Percentiles rank a stretch among this genome's conserved stretches.
Conservation (phyloP, 305 asterid species). For the Fraxinus dipetala region DNA sequence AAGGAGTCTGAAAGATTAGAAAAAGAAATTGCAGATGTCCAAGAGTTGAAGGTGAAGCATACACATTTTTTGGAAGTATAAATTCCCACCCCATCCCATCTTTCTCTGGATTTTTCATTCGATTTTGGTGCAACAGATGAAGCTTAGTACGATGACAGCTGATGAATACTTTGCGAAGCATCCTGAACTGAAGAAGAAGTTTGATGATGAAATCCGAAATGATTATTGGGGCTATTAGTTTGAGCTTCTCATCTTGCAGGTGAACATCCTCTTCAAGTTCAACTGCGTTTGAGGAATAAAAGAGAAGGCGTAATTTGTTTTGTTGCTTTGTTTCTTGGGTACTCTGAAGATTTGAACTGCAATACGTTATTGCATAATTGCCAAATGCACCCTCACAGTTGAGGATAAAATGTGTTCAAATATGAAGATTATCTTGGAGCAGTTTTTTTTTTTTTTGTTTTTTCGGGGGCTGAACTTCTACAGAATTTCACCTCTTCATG, state of each 20-base stretch:
- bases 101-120: conserved; percentile 19
- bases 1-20: conserved; percentile 86
- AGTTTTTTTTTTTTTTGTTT: too few species aligned
- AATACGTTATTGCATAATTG: background rate
- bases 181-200: conserved; percentile 92
- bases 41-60: conserved; percentile 77
- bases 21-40: conserved; percentile 80
- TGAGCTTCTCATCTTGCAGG: conserved; percentile 24
- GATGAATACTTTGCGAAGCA: conserved; percentile 93
- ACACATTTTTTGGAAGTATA: background rate
- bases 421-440: background rate
- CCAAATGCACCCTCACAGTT: background rate
- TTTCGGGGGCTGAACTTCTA: background rate
- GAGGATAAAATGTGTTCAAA: background rate
- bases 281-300: conserved; percentile 46
- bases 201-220: conserved; percentile 91
- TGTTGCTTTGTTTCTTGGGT: conserved; percentile 26
- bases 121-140: conserved; percentile 46
- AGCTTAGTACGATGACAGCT: conserved; percentile 93
- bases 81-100: background rate
- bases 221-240: conserved; percentile 90
- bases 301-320: conserved; percentile 20
- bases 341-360: conserved; percentile 22
- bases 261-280: conserved; percentile 29
- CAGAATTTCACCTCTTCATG: background rate